Conservation (phyloP, 345 rosid genomes). For the Gynandropsis gynandra region DNA sequence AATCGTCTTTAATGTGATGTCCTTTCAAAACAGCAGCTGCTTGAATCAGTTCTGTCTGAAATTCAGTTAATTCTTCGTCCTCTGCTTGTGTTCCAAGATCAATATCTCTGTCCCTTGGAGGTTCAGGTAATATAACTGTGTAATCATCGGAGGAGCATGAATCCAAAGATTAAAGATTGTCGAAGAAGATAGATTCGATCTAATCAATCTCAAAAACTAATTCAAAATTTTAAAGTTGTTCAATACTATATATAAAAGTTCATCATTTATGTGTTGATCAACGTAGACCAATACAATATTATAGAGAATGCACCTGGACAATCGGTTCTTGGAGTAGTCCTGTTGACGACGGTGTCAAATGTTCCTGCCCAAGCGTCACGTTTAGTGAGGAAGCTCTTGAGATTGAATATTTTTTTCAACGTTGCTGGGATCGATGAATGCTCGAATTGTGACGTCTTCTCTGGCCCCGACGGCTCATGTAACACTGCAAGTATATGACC, state of each 20-base stretch:
- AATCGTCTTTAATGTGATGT: constrained; percentile 35
- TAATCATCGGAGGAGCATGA: too few species aligned
- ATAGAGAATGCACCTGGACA: constrained; percentile 51
- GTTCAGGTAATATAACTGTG: constrained; percentile 46
- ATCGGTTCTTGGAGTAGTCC: constrained; percentile 53
- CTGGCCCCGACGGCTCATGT: constrained; percentile 73
- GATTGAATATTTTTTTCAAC: constrained; percentile 66
- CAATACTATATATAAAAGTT: too few species aligned
- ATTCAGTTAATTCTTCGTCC: constrained; percentile 45
- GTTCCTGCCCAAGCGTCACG: constrained; percentile 94
- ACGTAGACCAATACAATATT: too few species aligned
- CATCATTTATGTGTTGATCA: too few species aligned
- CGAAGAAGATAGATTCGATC: too few species aligned
- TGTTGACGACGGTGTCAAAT: constrained; percentile 48
- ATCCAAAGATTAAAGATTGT: too few species aligned
- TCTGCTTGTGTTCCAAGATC: constrained; percentile 28
- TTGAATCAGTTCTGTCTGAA: constrained; percentile 50
- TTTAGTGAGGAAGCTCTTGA: constrained; percentile 62
- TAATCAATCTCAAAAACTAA: too few species aligned
- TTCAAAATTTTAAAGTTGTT: too few species aligned
- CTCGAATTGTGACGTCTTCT: constrained; percentile 67
- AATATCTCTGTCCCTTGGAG: constrained; percentile 32
- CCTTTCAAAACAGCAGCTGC: constrained; percentile 59
- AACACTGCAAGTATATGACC: constrained; percentile 40
- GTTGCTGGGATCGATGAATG: constrained; percentile 87